A percentile compares a stretch with the other conserved stretches of the same genome.
Conservation (phyloP, 2,329 filamentous ascomycete species). For the Helotiales sp. region DNA sequence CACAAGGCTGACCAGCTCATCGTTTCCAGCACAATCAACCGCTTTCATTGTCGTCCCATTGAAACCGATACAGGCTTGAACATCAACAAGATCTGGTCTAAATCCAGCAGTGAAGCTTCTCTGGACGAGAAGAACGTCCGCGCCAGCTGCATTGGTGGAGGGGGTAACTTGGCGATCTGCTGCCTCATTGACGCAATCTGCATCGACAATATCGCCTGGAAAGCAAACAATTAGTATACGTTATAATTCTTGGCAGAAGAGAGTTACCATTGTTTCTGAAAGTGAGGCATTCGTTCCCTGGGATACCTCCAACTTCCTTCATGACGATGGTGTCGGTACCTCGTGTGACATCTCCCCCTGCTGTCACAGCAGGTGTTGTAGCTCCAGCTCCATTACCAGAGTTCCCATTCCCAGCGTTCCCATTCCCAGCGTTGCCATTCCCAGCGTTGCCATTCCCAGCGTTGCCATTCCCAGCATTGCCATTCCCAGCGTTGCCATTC, state of each 20-base stretch:
- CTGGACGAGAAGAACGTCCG: conserved; percentile 46
- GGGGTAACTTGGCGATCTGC: conserved; percentile 50
- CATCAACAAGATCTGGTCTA: conserved; percentile 46
- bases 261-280: conserved; percentile 49
- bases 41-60: conserved; percentile 48
- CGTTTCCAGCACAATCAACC: conserved; percentile 43
- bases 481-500: too few species aligned
- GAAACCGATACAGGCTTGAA: conserved; percentile 48
- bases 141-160: conserved; percentile 41
- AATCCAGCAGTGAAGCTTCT: conserved; percentile 47
- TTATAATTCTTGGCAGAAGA: not conserved
- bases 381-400: not conserved
- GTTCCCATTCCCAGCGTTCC: too few species aligned
- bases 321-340: conserved; percentile 45
- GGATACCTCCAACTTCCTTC: conserved; percentile 46
- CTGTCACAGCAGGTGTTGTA: conserved; percentile 1
- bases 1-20: conserved; percentile 40
- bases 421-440: too few species aligned
- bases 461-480: too few species aligned
- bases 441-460: too few species aligned
- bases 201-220: conserved; percentile 49
- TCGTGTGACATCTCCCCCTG: conserved; percentile 13
- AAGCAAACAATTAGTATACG: not conserved
- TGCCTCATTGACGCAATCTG: conserved; percentile 45
- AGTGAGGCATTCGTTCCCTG: conserved; percentile 43